These are phyloP conservation scores for Dactylellina cionopaga DNA, from an alignment of 2,329 filamentous ascomycete genomes.

Conservation along the genomic window DNA sequence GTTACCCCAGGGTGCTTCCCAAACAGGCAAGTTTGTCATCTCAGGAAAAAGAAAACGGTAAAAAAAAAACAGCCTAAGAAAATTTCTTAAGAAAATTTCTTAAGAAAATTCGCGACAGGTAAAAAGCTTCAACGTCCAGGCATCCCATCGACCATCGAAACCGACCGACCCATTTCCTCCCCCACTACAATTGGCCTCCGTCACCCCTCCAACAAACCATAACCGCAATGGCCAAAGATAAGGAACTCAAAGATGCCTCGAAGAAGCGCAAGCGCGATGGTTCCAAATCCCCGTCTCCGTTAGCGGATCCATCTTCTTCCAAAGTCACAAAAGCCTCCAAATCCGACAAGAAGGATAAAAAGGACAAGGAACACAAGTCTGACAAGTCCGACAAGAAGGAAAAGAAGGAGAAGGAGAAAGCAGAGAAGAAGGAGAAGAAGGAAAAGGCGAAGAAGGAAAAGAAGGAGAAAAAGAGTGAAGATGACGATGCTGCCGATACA, in stretches of 20 bases:
- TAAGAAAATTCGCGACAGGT: slow-evolving; percentile 36
- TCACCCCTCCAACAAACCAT: not conserved
- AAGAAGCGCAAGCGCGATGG: slow-evolving; percentile 55
- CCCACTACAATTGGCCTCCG: slow-evolving; percentile 20
- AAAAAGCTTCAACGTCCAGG: slow-evolving; percentile 18
- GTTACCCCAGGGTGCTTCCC: slow-evolving; percentile 13
- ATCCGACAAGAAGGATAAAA: slow-evolving; percentile 60
- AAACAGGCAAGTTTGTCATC: slow-evolving; percentile 32
- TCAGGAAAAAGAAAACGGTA: slow-evolving; percentile 10
- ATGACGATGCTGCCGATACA: slow-evolving; percentile 65
- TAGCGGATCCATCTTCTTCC: slow-evolving; percentile 58
- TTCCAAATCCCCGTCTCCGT: slow-evolving; percentile 47
- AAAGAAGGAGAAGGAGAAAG: slow-evolving; percentile 71
- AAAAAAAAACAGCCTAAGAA: slow-evolving; percentile 32
- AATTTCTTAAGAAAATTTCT: slow-evolving; percentile 22
- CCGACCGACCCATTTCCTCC: slow-evolving; percentile 16
- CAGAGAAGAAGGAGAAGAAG: slow-evolving; percentile 67
- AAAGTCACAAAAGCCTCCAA: slow-evolving; percentile 60
- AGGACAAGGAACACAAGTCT: slow-evolving; percentile 63
- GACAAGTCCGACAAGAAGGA: slow-evolving; percentile 75
- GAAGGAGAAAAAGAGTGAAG: slow-evolving; percentile 61
- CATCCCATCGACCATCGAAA: slow-evolving; percentile 37
- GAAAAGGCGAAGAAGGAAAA: slow-evolving; percentile 64
- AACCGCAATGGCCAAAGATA: slow-evolving; percentile 54
- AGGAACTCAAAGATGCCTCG: slow-evolving; percentile 53